Conservation (phyloP, 257 asterid species). For the Solanum pinnatisectum region DNA sequence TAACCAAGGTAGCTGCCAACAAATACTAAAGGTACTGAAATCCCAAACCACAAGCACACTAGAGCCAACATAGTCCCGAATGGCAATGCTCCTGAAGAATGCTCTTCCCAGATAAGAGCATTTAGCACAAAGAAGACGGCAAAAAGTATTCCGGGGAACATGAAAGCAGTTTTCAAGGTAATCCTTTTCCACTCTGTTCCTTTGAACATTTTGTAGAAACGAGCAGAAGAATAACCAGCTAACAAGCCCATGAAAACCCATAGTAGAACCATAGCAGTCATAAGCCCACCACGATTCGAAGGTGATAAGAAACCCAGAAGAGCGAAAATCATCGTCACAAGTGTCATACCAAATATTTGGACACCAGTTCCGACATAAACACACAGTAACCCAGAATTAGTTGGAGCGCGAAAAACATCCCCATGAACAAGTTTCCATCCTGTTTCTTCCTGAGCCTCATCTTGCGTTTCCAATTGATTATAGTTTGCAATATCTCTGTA, state of each 20-base stretch:
- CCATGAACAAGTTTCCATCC: slow-evolving; percentile 95
- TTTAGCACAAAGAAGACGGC: slow-evolving; percentile 60
- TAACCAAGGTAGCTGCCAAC: slow-evolving; percentile 84
- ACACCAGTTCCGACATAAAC: slow-evolving; percentile 83
- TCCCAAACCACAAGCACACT: slow-evolving; percentile 82
- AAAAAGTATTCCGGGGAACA: slow-evolving; percentile 84
- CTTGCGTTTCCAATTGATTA: slow-evolving; percentile 84
- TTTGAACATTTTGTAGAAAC: slow-evolving; percentile 69
- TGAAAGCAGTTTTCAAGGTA: slow-evolving; percentile 75
- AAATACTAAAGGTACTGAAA: slow-evolving; percentile 74
- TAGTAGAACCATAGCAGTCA: slow-evolving; percentile 88
- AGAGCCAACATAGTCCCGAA: slow-evolving; percentile 83
- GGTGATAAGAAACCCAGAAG: slow-evolving; percentile 82
- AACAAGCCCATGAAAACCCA: slow-evolving; percentile 93
- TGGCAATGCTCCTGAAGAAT: slow-evolving; percentile 87
- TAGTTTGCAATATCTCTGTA: slow-evolving; percentile 84
- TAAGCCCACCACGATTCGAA: slow-evolving; percentile 81
- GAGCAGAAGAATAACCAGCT: slow-evolving; percentile 79
- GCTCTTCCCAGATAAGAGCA: slow-evolving; percentile 78
- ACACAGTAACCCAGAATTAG: slow-evolving; percentile 61
- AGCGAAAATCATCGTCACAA: slow-evolving; percentile 82
- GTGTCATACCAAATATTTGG: slow-evolving; percentile 75
- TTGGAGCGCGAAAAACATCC: slow-evolving; percentile 66
- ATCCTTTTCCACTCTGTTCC: slow-evolving; percentile 82
- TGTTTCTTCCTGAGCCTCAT: slow-evolving; percentile 89